phyloP scores from a whole-genome alignment of 257 asterid genomes.

The Catharanthus roseus region DNA sequence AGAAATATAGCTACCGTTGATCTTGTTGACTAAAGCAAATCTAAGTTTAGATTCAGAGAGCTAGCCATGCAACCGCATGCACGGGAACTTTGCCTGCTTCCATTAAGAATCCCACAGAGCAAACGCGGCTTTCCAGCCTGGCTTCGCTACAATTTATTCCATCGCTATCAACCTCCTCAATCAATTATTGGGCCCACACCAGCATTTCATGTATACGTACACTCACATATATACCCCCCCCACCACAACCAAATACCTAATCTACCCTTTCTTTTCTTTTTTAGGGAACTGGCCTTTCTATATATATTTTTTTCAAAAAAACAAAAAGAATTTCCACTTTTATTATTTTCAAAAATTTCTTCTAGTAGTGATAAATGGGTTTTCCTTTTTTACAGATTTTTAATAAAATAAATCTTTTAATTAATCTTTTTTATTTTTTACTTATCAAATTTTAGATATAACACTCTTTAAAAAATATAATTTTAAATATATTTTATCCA shows the following conservation, averaged over 20 bases:
- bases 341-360: no score
- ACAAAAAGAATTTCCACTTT: no score
- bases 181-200: constrained; percentile 9
- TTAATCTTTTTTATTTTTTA: no score
- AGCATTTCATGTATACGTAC: background rate
- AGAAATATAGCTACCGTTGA: background rate
- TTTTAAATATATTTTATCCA: no score
- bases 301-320: no score
- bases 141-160: constrained; percentile 15
- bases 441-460: no score
- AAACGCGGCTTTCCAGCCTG: constrained; percentile 38
- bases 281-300: no score
- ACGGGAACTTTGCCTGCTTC: constrained; percentile 8
- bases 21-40: background rate
- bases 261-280: background rate
- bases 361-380: no score
- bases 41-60: background rate
- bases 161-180: constrained; percentile 9
- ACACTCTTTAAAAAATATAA: no score
- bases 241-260: background rate
- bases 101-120: constrained; percentile 2
- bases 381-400: no score
- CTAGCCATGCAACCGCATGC: constrained; percentile 20
- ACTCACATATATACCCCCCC: background rate
- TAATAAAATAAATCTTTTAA: no score